Conservation (phyloP, 2,329 filamentous ascomycete species). For the Diaporthe destruens region DNA sequence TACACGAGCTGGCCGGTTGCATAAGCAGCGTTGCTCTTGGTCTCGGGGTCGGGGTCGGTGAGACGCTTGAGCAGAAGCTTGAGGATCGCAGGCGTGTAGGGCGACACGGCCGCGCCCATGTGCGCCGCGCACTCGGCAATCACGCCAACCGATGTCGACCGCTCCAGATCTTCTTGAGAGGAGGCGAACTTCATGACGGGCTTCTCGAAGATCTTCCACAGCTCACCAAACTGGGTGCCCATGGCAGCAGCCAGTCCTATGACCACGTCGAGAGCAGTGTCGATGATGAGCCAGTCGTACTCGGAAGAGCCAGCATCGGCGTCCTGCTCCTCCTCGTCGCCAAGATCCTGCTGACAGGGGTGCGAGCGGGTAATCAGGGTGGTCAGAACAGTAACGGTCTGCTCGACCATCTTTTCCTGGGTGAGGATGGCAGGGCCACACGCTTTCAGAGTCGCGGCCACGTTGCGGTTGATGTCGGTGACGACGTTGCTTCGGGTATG, state of each 20-base stretch:
- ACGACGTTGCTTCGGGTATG: conserved; percentile 77
- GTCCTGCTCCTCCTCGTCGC: conserved; percentile 81
- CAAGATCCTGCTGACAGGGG: conserved; percentile 91
- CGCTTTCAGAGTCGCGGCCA: conserved; percentile 89
- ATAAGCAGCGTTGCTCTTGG: conserved; percentile 95
- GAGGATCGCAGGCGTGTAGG: conserved; percentile 81
- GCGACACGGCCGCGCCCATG: conserved; percentile 85
- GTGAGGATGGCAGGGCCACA: conserved; percentile 89
- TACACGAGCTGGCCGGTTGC: conserved; percentile 87
- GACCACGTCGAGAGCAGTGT: conserved; percentile 92
- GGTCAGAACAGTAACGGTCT: conserved; percentile 80
- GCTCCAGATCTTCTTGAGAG: conserved; percentile 87
- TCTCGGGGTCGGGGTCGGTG: conserved; percentile 88
- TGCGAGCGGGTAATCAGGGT: conserved; percentile 91
- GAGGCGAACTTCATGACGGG: conserved; percentile 88
- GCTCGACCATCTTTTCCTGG: conserved; percentile 78
- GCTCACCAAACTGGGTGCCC: conserved; percentile 82
- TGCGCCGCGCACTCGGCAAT: conserved; percentile 91
- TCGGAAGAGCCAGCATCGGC: conserved; percentile 88
- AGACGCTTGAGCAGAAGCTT: conserved; percentile 88
- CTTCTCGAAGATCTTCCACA: conserved; percentile 98
- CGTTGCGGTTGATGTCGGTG: conserved; percentile 94
- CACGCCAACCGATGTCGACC: conserved; percentile 89
- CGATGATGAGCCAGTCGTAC: conserved; percentile 97
- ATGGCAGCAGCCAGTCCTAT: conserved; percentile 87